Conservation (phyloP, 495 filamentous ascomycete species). For the Trichoderma virens region DNA sequence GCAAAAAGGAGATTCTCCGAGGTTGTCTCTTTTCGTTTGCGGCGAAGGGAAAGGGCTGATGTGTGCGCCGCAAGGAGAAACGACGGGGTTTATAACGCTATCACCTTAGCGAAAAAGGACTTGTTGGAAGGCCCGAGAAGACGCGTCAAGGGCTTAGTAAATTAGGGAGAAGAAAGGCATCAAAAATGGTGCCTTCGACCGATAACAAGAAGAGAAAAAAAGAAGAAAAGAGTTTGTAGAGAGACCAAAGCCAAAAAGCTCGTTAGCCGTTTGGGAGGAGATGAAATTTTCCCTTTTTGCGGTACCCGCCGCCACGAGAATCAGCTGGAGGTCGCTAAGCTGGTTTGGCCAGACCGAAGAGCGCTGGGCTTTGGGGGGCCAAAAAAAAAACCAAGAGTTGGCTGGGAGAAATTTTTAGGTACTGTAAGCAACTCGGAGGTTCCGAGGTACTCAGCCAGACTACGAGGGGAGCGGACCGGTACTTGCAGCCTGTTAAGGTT, state of each 20-base stretch:
- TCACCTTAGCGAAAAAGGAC: constrained; percentile 1
- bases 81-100: constrained; percentile 13
- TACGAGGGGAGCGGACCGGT: not conserved
- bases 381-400: no score
- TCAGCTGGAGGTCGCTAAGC: not conserved
- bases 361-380: not conserved
- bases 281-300: no score
- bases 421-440: not conserved
- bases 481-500: not conserved
- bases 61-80: constrained; percentile 21
- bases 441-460: not conserved
- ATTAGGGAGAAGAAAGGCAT: not conserved
- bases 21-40: constrained; percentile 2
- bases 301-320: not conserved
- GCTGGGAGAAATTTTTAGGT: not conserved
- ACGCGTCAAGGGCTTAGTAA: not conserved
- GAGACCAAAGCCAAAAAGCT: no score
- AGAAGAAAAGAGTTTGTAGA: no score
- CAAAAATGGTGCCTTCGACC: not conserved
- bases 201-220: not conserved
- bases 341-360: not conserved
- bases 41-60: constrained; percentile 14
- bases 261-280: no score
- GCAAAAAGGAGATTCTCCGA: not conserved
- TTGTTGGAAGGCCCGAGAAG: not conserved